Evolutionary conservation across 2,329 filamentous ascomycete genomes (phyloP).

Genomic region (Diplodia corticola): DNA sequence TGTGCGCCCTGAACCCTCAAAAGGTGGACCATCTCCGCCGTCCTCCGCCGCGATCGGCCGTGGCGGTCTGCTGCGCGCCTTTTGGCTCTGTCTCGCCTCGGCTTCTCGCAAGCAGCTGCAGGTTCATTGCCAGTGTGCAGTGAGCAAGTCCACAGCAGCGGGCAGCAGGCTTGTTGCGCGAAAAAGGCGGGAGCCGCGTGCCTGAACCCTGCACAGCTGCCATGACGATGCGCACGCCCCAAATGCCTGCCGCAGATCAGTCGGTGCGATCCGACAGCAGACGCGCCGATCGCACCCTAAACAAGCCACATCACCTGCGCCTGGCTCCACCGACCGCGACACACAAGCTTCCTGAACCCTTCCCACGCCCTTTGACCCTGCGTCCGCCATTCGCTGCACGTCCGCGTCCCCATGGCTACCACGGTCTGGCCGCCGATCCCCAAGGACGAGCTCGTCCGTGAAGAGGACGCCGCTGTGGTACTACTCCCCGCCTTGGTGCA

Average conservation of each 20-base stretch:
- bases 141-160: neutral
- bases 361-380: neutral
- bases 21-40: conserved; percentile 2
- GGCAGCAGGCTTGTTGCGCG: neutral
- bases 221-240: neutral
- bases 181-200: neutral
- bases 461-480: conserved; percentile 57
- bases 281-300: conserved; percentile 9
- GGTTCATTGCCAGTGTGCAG: neutral
- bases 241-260: conserved; percentile 13
- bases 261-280: conserved; percentile 8
- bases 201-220: conserved; percentile 16
- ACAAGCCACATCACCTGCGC: conserved; percentile 17
- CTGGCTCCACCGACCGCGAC: neutral
- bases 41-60: conserved; percentile 9
- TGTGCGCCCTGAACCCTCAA: neutral
- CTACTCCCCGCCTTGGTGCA: neutral
- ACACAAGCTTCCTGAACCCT: neutral
- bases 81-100: neutral
- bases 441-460: conserved; percentile 50
- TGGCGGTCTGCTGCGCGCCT: conserved; percentile 13
- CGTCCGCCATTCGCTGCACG: neutral
- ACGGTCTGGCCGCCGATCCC: conserved; percentile 61
- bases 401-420: conserved; percentile 54
- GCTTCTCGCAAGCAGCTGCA: neutral